Conservation (phyloP, 129 eudicot species). For the Escallonia herrerae region DNA sequence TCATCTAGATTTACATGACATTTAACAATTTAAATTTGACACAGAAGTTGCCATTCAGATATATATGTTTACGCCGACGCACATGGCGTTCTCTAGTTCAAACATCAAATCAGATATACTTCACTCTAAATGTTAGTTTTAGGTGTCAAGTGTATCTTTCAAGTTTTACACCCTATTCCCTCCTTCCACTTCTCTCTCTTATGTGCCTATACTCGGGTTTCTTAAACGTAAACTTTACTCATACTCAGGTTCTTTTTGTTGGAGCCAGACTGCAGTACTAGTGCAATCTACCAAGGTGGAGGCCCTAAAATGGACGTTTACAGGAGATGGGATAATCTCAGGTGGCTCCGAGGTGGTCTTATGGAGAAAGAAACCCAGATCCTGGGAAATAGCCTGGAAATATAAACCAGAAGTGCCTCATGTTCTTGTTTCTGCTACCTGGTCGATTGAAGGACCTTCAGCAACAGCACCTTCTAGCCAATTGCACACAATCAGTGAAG, state of each 20-base stretch:
- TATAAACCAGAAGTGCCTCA: conserved; percentile 59
- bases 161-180: not conserved
- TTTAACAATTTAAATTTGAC: too few species aligned
- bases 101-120: not conserved
- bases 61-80: too few species aligned
- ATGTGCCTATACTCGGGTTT: conserved; percentile 17
- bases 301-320: conserved; percentile 71
- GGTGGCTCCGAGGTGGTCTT: conserved; percentile 67
- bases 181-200: not conserved
- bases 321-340: conserved; percentile 88
- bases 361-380: conserved; percentile 62
- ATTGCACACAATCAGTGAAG: conserved; percentile 13
- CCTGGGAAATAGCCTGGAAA: conserved; percentile 85
- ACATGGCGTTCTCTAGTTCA: not conserved
- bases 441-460: conserved; percentile 58
- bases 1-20: too few species aligned
- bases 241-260: conserved; percentile 99
- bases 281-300: conserved; percentile 55
- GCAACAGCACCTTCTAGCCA: conserved; percentile 57
- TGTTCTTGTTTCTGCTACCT: conserved; percentile 60
- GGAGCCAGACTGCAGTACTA: conserved; percentile 93
- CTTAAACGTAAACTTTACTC: conserved; percentile 64
- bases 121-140: not conserved
- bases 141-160: not conserved
- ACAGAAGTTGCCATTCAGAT: too few species aligned